Percentiles rank a stretch among this genome's conserved stretches.
These are phyloP conservation scores for Rhodofomes roseus DNA, from an alignment of 1,284 basidiomycete species.

Conservation along the genomic window DNA sequence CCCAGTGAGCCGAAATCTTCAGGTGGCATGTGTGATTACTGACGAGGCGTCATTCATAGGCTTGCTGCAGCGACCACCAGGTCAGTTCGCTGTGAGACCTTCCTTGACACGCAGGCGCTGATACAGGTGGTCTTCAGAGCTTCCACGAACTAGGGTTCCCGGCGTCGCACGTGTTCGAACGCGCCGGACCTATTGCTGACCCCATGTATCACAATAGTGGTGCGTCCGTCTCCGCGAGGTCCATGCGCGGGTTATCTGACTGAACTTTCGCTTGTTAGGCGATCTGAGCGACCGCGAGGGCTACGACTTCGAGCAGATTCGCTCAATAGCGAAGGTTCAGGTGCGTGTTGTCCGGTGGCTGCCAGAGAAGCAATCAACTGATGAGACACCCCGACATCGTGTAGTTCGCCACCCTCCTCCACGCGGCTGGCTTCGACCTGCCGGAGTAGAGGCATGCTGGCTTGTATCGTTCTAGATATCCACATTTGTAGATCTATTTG, in stretches of 20 bases:
- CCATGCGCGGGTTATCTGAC: neutral
- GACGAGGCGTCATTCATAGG: constrained; percentile 33
- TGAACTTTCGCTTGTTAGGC: constrained; percentile 33
- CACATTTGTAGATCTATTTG: neutral
- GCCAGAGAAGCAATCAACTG: neutral
- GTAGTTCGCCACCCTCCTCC: constrained; percentile 11
- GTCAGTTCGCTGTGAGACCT: constrained; percentile 23
- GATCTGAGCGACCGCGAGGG: constrained; percentile 74
- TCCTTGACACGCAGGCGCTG: neutral
- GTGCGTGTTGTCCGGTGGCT: constrained; percentile 33
- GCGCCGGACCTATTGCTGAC: constrained; percentile 77
- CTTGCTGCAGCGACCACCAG: constrained; percentile 88
- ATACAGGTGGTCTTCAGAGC: constrained; percentile 39
- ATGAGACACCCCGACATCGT: neutral
- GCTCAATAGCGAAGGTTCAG: constrained; percentile 82
- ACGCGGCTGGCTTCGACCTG: constrained; percentile 11
- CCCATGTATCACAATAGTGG: constrained; percentile 86
- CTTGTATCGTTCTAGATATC: neutral
- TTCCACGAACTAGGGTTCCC: constrained; percentile 83
- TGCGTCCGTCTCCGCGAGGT: constrained; percentile 23
- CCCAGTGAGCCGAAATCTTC: constrained; percentile 33
- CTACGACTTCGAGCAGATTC: constrained; percentile 79
- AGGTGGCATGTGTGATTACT: neutral
- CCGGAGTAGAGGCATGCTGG: neutral
- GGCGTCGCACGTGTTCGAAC: constrained; percentile 79